phyloP scores from a whole-genome alignment of 148 eudicot genomes.

The Spergularia bocconei region DNA sequence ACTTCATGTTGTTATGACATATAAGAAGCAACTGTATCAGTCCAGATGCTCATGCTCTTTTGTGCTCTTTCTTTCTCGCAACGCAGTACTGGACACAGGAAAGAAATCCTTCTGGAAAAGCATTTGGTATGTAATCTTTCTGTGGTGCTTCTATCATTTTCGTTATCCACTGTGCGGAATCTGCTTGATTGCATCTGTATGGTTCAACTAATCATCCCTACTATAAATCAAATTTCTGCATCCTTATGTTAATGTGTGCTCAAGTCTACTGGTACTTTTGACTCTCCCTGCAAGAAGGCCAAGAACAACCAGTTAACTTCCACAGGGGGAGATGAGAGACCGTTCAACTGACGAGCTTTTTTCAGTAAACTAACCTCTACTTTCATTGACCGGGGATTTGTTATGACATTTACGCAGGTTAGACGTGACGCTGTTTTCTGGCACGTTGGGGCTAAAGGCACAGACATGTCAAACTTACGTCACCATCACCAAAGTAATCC shows the following conservation, averaged over 20 bases:
- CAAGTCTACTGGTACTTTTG: neutral
- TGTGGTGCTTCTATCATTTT: conserved; percentile 5
- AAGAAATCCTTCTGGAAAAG: conserved; percentile 74
- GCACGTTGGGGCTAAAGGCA: conserved; percentile 45
- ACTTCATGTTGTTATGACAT: neutral
- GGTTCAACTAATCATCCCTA: no score
- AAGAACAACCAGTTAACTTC: neutral
- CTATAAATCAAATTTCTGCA: no score
- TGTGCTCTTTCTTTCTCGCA: conserved; percentile 19
- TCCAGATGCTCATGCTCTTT: neutral
- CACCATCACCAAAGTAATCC: conserved; percentile 19
- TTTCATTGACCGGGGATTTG: neutral
- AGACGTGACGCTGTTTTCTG: conserved; percentile 59
- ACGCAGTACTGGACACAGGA: conserved; percentile 87
- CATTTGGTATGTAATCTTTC: conserved; percentile 50
- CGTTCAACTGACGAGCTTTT: neutral
- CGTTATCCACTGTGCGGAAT: neutral
- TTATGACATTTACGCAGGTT: conserved; percentile 40
- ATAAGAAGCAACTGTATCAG: no score
- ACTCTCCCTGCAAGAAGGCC: neutral
- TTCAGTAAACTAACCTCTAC: neutral
- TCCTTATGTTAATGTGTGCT: neutral
- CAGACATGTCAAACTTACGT: conserved; percentile 23
- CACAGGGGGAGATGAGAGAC: neutral
- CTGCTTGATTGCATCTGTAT: neutral